Evolutionary conservation across 116 monocot species (phyloP), one percentile per base, ranked within the genome.

Genomic region (Phalaenopsis hybrid): DNA sequence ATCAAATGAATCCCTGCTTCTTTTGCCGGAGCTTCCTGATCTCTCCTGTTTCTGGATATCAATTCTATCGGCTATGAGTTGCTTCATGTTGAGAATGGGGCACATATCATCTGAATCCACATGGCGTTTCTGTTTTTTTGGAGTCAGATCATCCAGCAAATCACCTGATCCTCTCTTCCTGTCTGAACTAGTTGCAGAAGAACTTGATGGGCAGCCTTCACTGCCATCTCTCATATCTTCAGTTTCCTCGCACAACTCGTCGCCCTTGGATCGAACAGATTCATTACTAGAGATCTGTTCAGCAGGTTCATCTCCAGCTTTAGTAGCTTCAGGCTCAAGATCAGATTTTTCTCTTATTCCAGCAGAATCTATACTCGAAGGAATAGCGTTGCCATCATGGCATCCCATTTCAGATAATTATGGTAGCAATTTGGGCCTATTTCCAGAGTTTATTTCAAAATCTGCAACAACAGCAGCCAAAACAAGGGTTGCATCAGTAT

Each of bases 1-100:
- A 75, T 75, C 44, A 21, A 25, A 75, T 1, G 75, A 75, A 5
- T 46, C 75, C n/a, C 57, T 50, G n/a, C 59, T 79, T 59, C 79
- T 59, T 43, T 79, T 79, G 52, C 79, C 79, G 44, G 79, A 79
- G 59, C 79, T 79, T 58, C 79, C 79, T 41, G 79, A 79, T 43
- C 13, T 79, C 44, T 79, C 79, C 15, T 77, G 51, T 25, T 50
- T 77, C 51, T 77, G 75, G 34, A 46, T 15, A 11, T n/a, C 75
- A n/a, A 21, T 6, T 21, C 75, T 44, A 75, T 75, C 21, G 15
- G 75, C 41, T 28, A 52, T 31, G 28, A 31, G 52, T 12, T 51
- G 28, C 9, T 4, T 23, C 49, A 25, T 21, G 51, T 77, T 49
- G 0, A 52, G 15, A 21, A 31, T 52, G 77, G 77, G 51, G 31